Evolutionary conservation across 2,329 filamentous ascomycete species (phyloP), one percentile per base, ranked within the genome.

Genomic region (Didymella sp.): DNA sequence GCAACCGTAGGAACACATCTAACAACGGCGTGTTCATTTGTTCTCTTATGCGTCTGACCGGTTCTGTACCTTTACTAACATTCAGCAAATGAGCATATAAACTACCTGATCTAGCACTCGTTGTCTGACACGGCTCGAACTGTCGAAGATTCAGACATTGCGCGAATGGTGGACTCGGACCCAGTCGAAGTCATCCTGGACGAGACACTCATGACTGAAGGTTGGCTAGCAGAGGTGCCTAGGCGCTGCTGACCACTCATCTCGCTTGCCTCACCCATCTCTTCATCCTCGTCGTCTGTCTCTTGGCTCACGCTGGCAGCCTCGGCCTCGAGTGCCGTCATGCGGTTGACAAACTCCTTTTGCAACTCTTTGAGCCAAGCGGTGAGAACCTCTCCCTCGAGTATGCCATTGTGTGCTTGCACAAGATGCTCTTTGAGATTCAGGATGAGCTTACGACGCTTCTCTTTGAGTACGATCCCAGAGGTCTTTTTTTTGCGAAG

Each of bases 391-490:
- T 83, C 81, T 0, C 88, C 85, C 28, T 88, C 81, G 80, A 93
- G 88, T 0, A 79, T 81, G 0, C 89, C 88, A 15, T 86, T 80
- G 1, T 81, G 78, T 0, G 89, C 88, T 57, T 95, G 89, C 12
- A 84, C 72, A 24, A 97, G 79, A 42, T 90, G 87, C 63, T 92
- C 91, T 44, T 86, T 84, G 12, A 96, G 76, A 28, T 86, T 87
- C 7, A 95, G 78, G 1, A 96, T 82, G 12, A 96, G 76, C 59
- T 89, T 93, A 22, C 92, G 81, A 30, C 88, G 84, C n/a, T 84
- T 82, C 8, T 85, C 80, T 21, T 88, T 76, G 6, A 85, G 82
- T 13, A 86, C 79, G 0, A 84, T 82, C 51, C 84, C 81, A 0
- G 87, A 87, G 2, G 78, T 81, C 62, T 84, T 83, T 64, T 85